These are phyloP conservation scores for Podaxis sp. DNA, from an alignment of 768 basidiomycete species.

Conservation along the genomic window DNA sequence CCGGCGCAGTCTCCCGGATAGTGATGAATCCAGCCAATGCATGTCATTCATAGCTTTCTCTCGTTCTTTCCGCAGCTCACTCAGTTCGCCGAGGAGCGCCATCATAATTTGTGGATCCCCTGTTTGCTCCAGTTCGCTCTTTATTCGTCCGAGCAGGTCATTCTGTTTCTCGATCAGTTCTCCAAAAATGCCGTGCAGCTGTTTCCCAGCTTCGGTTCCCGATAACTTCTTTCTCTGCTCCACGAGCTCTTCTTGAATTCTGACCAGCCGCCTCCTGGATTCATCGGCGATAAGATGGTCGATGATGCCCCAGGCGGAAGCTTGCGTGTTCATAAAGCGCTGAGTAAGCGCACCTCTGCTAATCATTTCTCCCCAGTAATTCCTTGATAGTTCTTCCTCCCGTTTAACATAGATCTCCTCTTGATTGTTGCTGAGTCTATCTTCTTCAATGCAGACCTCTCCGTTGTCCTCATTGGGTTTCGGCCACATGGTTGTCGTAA, in stretches of 20 bases:
- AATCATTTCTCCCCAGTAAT: constrained; percentile 14
- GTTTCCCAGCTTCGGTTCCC: constrained; percentile 7
- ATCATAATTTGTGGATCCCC: neutral
- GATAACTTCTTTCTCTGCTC: constrained; percentile 2
- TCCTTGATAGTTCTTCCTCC: constrained; percentile 6
- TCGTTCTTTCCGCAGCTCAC: neutral
- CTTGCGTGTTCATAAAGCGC: neutral
- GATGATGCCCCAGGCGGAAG: constrained; percentile 2
- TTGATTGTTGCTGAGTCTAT: neutral
- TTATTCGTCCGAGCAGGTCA: neutral
- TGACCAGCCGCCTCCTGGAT: neutral
- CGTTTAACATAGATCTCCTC: neutral
- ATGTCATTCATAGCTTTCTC: neutral
- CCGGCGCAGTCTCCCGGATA: neutral
- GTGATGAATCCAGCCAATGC: neutral
- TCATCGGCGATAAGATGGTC: neutral
- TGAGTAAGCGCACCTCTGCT: neutral
- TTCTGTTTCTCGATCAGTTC: constrained; percentile 6
- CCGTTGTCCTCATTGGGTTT: no score
- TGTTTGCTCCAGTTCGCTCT: neutral
- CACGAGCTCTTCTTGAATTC: constrained; percentile 15
- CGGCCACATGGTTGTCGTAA: constrained; percentile 17
- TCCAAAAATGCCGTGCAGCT: neutral
- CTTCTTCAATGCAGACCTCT: neutral
- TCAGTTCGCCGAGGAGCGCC: neutral